Conservation (phyloP, 805 yeast species). For the Hanseniaspora nectarophila region DNA sequence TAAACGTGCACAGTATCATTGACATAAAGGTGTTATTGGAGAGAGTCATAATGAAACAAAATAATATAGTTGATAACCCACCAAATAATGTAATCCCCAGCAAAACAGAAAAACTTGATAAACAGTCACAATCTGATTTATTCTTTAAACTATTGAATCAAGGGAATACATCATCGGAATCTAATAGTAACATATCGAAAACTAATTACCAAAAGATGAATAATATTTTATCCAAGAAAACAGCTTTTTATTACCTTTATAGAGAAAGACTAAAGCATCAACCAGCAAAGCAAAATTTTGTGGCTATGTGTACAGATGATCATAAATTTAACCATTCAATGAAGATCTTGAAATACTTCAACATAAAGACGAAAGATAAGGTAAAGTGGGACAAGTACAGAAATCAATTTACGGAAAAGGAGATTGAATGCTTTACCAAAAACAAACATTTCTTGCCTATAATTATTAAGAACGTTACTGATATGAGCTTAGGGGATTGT, state of each 20-base stretch:
- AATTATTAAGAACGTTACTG: conserved; percentile 47
- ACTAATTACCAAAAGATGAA: conserved; percentile 16
- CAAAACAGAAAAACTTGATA: neutral
- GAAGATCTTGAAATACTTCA: conserved; percentile 22
- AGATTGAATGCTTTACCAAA: conserved; percentile 25
- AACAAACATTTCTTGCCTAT: conserved; percentile 47
- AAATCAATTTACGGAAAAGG: conserved; percentile 23
- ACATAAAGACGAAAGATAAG: conserved; percentile 16
- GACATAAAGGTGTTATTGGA: conserved; percentile 6
- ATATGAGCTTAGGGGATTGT: conserved; percentile 68
- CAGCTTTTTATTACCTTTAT: conserved; percentile 22
- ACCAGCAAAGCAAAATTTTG: conserved; percentile 14
- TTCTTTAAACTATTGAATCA: neutral
- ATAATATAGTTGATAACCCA: conserved; percentile 19
- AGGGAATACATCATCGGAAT: neutral
- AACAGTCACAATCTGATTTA: neutral
- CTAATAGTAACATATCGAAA: neutral
- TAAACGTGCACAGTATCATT: neutral
- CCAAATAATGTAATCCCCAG: neutral
- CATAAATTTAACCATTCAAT: conserved; percentile 23
- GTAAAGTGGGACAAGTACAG: neutral
- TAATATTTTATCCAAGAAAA: conserved; percentile 17
- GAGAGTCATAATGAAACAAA: neutral
- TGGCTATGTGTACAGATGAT: conserved; percentile 20
- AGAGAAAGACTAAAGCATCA: conserved; percentile 21